A percentile compares a stretch with the other conserved stretches of the same genome.
phyloP scores from a whole-genome alignment of 495 filamentous ascomycete genomes.

The Aspergillus coremiiformis region DNA sequence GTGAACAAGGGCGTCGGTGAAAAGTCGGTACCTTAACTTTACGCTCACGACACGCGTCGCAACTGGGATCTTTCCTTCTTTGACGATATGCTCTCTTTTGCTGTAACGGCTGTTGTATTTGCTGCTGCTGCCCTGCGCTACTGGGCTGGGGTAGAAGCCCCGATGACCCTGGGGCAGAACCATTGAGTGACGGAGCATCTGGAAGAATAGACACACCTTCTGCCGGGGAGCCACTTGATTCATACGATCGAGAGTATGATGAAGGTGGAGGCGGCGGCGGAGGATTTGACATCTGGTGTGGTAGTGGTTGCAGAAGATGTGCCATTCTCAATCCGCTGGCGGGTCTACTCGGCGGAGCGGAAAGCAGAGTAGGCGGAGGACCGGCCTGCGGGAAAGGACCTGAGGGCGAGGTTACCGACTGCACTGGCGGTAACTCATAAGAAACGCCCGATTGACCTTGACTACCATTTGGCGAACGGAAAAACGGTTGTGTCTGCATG shows the following conservation, averaged over 20 bases:
- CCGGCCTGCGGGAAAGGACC: slow-evolving; percentile 23
- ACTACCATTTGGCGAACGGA: slow-evolving; percentile 17
- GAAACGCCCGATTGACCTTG: slow-evolving; percentile 19
- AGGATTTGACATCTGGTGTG: slow-evolving; percentile 19
- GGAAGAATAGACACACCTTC: slow-evolving; percentile 26
- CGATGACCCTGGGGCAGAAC: slow-evolving; percentile 29
- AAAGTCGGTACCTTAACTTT: slow-evolving; percentile 75
- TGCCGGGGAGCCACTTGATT: slow-evolving; percentile 38
- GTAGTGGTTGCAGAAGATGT: slow-evolving; percentile 37
- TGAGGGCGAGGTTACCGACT: slow-evolving; percentile 32
- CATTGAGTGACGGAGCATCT: slow-evolving; percentile 31
- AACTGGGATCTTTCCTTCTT: slow-evolving; percentile 91
- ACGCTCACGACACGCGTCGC: slow-evolving; percentile 92
- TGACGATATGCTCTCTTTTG: slow-evolving; percentile 95
- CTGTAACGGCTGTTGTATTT: slow-evolving; percentile 45
- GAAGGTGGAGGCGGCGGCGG: slow-evolving; percentile 24
- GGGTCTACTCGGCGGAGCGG: slow-evolving; percentile 40
- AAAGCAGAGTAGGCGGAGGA: slow-evolving; percentile 26
- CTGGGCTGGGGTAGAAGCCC: slow-evolving; percentile 40
- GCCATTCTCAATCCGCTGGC: slow-evolving; percentile 40
- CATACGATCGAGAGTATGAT: slow-evolving; percentile 36
- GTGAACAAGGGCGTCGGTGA: background rate
- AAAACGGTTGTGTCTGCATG: slow-evolving; percentile 21
- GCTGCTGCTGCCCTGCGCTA: slow-evolving; percentile 32
- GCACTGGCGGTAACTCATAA: slow-evolving; percentile 36